Percentiles rank a stretch among this genome's conserved stretches.
phyloP scores from a whole-genome alignment of 441 rosid genomes.

The Eruca vesicaria region DNA sequence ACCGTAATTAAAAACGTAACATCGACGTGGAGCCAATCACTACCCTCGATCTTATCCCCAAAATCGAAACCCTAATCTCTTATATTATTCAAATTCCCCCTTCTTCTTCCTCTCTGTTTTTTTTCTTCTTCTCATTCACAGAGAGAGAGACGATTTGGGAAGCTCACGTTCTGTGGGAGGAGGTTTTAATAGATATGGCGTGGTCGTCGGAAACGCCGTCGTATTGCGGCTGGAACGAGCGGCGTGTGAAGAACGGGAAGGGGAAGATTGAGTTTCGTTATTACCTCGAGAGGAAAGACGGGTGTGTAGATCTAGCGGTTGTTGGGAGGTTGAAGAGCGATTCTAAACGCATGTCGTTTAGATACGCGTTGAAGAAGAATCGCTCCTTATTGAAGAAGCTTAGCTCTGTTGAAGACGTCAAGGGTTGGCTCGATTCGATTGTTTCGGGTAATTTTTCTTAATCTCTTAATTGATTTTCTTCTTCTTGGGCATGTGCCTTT shows the following conservation, averaged over 20 bases:
- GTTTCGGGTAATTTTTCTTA: slow-evolving; percentile 55
- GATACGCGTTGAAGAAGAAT: slow-evolving; percentile 38
- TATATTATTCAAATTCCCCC: slow-evolving; percentile 30
- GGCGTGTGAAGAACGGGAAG: slow-evolving; percentile 40
- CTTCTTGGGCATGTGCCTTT: neutral
- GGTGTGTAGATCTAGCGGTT: slow-evolving; percentile 64
- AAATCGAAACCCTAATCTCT: slow-evolving; percentile 51
- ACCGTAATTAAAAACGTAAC: slow-evolving; percentile 29
- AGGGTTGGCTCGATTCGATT: slow-evolving; percentile 61
- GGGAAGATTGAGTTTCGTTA: slow-evolving; percentile 66
- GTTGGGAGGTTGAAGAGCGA: slow-evolving; percentile 58
- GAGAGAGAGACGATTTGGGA: slow-evolving; percentile 10
- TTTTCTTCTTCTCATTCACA: neutral
- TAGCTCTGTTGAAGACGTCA: slow-evolving; percentile 53
- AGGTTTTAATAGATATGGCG: neutral
- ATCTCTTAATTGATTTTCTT: neutral
- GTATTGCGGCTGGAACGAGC: slow-evolving; percentile 77
- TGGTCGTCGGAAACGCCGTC: slow-evolving; percentile 33
- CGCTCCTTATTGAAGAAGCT: slow-evolving; percentile 45
- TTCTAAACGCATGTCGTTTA: slow-evolving; percentile 54
- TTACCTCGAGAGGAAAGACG: slow-evolving; percentile 59
- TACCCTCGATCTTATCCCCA: slow-evolving; percentile 50
- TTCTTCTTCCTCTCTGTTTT: neutral
- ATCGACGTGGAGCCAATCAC: slow-evolving; percentile 44
- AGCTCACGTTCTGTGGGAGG: neutral